Evolutionary conservation across 176 grass and related monocot species (phyloP).

Genomic region (Eleusine coracana): DNA sequence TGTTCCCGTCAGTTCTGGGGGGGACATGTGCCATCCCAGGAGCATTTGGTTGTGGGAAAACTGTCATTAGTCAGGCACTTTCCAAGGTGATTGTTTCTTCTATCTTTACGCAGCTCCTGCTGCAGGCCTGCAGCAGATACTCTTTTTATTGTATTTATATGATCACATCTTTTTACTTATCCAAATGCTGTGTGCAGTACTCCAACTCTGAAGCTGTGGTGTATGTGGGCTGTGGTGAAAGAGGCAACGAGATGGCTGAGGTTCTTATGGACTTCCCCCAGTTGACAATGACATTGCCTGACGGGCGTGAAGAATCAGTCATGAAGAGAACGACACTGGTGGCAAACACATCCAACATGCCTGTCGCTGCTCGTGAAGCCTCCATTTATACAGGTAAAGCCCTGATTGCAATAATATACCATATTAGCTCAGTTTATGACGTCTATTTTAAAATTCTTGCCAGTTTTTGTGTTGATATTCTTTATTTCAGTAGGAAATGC

Average conservation of each 20-base stretch:
- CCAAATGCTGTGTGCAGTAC: slow-evolving; percentile 57
- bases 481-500: not conserved
- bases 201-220: slow-evolving; percentile 89
- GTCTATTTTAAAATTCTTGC: not conserved
- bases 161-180: slow-evolving; percentile 20
- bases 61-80: slow-evolving; percentile 97
- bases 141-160: slow-evolving; percentile 2
- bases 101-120: not conserved
- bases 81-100: slow-evolving; percentile 62
- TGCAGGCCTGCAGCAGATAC: not conserved
- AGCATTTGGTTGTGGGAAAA: slow-evolving; percentile 96
- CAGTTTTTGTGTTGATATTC: not conserved
- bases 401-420: slow-evolving; percentile 32
- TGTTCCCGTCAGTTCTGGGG: slow-evolving; percentile 92
- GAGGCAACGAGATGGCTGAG: slow-evolving; percentile 97
- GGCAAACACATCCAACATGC: slow-evolving; percentile 98
- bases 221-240: slow-evolving; percentile 91
- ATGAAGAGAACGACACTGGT: slow-evolving; percentile 96
- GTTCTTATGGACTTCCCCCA: slow-evolving; percentile 96
- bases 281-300: slow-evolving; percentile 86
- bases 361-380: slow-evolving; percentile 94
- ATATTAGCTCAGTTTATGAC: not conserved
- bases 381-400: slow-evolving; percentile 87
- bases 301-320: slow-evolving; percentile 94
- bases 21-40: slow-evolving; percentile 96